A percentile compares a stretch with the other conserved stretches of the same genome.
Conservation (phyloP, 2,329 filamentous ascomycete genomes). For the Sporothrix curviconia region DNA sequence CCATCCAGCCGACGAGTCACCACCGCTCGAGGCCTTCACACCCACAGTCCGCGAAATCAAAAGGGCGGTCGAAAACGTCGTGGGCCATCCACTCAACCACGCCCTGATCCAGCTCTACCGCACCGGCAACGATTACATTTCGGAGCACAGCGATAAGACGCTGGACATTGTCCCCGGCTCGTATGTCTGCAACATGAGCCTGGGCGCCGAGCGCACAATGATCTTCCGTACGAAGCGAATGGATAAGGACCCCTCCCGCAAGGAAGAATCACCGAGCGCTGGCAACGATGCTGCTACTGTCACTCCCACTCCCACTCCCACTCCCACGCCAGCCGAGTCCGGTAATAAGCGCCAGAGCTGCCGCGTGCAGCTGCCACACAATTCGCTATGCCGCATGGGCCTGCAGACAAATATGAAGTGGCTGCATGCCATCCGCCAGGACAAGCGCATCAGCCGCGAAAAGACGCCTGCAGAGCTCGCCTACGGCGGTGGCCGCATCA, state of each 20-base stretch:
- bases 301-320: not conserved
- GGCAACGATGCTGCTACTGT: conserved; percentile 5
- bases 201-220: conserved; percentile 91
- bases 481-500: conserved; percentile 72
- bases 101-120: conserved; percentile 90
- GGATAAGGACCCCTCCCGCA: conserved; percentile 33
- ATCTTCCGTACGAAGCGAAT: conserved; percentile 73
- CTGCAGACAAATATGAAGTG: conserved; percentile 75
- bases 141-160: conserved; percentile 95
- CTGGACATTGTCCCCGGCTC: conserved; percentile 77
- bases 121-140: conserved; percentile 83
- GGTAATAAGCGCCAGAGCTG: conserved; percentile 52
- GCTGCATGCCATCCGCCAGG: conserved; percentile 86
- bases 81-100: conserved; percentile 83
- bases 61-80: conserved; percentile 58
- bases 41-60: conserved; percentile 64
- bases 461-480: conserved; percentile 66
- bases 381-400: conserved; percentile 80
- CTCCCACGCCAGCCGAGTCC: not conserved
- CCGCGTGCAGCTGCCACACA: conserved; percentile 73
- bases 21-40: conserved; percentile 70
- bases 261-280: conserved; percentile 8
- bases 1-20: conserved; percentile 84
- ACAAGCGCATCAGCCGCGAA: conserved; percentile 65
- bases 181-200: conserved; percentile 84